These are phyloP conservation scores for Quercus suber DNA, from an alignment of 306 rosid genomes.

Conservation along the genomic window DNA sequence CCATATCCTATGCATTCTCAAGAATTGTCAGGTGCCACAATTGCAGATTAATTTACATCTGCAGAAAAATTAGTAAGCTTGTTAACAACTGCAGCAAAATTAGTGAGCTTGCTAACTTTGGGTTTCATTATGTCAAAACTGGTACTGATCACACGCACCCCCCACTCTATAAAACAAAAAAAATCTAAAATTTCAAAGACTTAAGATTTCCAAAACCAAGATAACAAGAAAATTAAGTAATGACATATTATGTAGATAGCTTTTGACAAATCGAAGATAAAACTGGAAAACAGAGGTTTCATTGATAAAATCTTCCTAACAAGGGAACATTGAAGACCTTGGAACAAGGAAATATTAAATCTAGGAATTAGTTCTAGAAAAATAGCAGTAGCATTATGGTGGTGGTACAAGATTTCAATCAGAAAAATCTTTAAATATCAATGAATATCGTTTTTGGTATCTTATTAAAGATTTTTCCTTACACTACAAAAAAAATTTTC, in stretches of 20 bases:
- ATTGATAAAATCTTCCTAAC: neutral
- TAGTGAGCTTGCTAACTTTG: neutral
- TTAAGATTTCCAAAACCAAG: neutral
- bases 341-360: neutral
- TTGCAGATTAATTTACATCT: neutral
- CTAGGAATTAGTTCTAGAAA: neutral
- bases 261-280: neutral
- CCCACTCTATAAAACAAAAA: neutral
- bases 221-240: neutral
- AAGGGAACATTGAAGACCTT: no score
- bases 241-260: neutral
- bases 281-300: neutral
- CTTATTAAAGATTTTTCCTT: neutral
- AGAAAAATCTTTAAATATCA: neutral
- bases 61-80: neutral
- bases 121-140: neutral
- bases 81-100: neutral
- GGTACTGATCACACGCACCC: neutral
- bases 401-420: no score
- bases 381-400: neutral
- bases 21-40: neutral
- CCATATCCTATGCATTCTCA: neutral
- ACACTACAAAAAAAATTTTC: neutral
- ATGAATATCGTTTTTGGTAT: neutral
- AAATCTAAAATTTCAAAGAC: neutral